Evolutionary conservation across 768 basidiomycete species (phyloP), one percentile per base, ranked within the genome.

Genomic region (Russula sp.): DNA sequence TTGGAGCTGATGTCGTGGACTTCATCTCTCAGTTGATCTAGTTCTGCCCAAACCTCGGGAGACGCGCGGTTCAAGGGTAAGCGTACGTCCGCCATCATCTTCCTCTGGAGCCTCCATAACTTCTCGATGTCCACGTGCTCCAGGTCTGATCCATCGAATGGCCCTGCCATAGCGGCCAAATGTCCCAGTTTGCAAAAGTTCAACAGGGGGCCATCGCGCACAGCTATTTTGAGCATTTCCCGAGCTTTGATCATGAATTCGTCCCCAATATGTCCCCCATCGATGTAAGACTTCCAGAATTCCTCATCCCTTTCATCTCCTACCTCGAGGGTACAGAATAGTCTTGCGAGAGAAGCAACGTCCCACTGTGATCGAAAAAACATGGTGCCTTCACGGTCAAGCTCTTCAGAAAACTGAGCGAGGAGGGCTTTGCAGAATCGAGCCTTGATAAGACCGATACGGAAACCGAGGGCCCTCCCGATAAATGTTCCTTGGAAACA

Each of bases 311-410:
- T 37, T 27, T 31, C 22, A 14, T 42, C 31, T 1, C 52, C 57
- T 8, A 53, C n/a, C 1, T 50, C 42, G n/a, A 63, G 35, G 8
- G 44, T 47, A 16, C 11, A 53, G 44, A 63, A 34, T 4, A 63
- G 18, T 22, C 51, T 52, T 39, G 51, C 56, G 44, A 63, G 57
- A 32, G 51, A 57, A 18, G 51, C 44, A 20, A 58, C 14, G 37
- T 63, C 62, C 62, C 62, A 63, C 31, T 44, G 44, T 4, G 62
- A 58, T 6, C 32, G 56, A 45, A 58, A 40, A 4, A 34, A n/a
- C 45, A 58, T 14, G 9, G 57, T 22, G n/a, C 51, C 52, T 18
- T 59, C 20, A 4, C 22, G 35, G 0, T 45, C 13, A 11, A 54
- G 6, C 6, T 59, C 62, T 2, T 13, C 7, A 8, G 16, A 13